These are phyloP conservation scores for Quercus rubra DNA, from an alignment of 306 rosid species.

Conservation along the genomic window DNA sequence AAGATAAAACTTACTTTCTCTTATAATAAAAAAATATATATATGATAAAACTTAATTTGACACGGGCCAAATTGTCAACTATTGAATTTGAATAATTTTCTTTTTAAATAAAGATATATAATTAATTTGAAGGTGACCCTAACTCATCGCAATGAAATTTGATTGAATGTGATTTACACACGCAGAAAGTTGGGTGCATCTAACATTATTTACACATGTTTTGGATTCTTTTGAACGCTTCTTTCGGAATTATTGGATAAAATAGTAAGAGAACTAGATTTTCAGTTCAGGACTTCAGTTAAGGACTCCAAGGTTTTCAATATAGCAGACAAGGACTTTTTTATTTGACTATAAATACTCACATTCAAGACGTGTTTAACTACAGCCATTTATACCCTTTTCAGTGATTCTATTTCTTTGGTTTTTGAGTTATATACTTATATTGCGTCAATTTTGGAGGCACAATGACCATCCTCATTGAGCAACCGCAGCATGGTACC, in stretches of 20 bases:
- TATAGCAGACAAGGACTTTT: constrained; percentile 38
- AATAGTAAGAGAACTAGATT: not conserved
- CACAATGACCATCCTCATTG: constrained; percentile 56
- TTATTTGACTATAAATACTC: constrained; percentile 27
- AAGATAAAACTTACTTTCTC: too few species aligned
- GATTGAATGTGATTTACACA: not conserved
- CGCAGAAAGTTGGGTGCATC: not conserved
- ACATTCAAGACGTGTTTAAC: not conserved
- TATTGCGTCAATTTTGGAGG: not conserved
- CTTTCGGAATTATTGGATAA: not conserved
- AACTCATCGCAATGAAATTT: not conserved
- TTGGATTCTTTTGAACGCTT: constrained; percentile 15
- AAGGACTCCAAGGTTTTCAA: constrained; percentile 41
- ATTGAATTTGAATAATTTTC: too few species aligned
- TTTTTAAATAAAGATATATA: too few species aligned
- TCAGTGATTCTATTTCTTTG: not conserved
- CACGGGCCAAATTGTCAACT: too few species aligned
- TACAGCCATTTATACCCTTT: not conserved
- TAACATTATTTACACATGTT: too few species aligned
- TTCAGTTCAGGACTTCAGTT: constrained; percentile 46
- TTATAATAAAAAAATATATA: too few species aligned
- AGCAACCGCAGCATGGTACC: constrained; percentile 46
- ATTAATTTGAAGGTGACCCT: too few species aligned
- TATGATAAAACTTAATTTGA: too few species aligned
- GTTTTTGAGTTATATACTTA: not conserved